Evolutionary conservation across 345 rosid genomes (phyloP).

Genomic region (Gossypium stocksii): DNA sequence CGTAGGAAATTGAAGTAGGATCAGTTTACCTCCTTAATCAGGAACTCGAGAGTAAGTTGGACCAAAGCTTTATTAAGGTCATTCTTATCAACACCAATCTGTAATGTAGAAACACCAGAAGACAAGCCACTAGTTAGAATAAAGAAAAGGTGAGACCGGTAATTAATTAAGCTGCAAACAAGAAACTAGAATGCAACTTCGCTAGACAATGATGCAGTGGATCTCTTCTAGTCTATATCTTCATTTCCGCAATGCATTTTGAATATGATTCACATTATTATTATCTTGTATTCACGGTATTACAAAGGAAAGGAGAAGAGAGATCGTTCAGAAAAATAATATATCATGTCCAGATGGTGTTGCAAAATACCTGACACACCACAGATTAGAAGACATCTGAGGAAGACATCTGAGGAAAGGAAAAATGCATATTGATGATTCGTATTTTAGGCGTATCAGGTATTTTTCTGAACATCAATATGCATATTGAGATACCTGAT

Average conservation of each 20-base stretch:
- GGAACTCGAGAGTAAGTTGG: conserved; percentile 83
- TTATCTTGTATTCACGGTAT: not conserved
- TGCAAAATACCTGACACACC: conserved; percentile 50
- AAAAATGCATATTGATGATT: not conserved
- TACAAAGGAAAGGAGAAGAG: not conserved
- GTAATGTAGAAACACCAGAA: conserved; percentile 20
- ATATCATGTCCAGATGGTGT: not conserved
- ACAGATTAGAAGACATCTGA: conserved; percentile 6
- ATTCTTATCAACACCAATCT: conserved; percentile 80
- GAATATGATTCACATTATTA: not conserved
- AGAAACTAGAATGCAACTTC: conserved; percentile 2
- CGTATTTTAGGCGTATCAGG: too few species aligned
- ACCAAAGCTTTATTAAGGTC: conserved; percentile 65
- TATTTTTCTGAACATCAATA: too few species aligned
- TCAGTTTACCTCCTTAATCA: conserved; percentile 68
- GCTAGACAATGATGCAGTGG: not conserved
- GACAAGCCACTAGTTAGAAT: not conserved
- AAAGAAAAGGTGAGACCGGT: not conserved
- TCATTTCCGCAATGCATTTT: not conserved
- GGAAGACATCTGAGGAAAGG: too few species aligned
- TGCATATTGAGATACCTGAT: too few species aligned
- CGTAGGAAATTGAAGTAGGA: conserved; percentile 5
- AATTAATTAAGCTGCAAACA: conserved; percentile 37
- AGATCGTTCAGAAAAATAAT: not conserved
- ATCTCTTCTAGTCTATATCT: not conserved